Base-by-base conservation (phyloP, 208 protist species). In the Tetramitus jugosus region DNA sequence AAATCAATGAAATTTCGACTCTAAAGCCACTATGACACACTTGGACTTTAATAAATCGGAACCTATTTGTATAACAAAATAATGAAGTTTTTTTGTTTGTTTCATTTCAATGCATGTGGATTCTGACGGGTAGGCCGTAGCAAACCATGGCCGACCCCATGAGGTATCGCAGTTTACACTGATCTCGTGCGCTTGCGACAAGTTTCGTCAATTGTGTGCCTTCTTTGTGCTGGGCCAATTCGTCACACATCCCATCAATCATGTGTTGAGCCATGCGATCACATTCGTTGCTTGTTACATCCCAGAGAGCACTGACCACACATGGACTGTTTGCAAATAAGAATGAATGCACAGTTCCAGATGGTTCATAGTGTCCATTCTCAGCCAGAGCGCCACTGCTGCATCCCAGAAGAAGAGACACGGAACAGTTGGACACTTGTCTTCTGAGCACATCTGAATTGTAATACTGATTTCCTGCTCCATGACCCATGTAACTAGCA, bases 221-320 rank as follows among this genome's bases (percentile, higher is more conserved):
- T n/a, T n/a, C n/a, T n/a, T n/a, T n/a, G n/a, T n/a, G n/a, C n/a
- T n/a, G n/a, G n/a, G n/a, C n/a, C 8, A n/a, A 29, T 14, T n/a
- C 33, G 8, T 10, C 20, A 4, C 80, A 29, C 86, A 86, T 88
- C 49, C 31, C 80, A 8, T 86, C 49, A 8, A 92, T 17, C 60
- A 91, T 80, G 35, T 64, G 67, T 64, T 64, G 52, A 46, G 80
- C 72, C 33, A 90, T 84, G 8, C 82, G 46, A 61, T 93, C 90
- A 29, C 91, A 88, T 65, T 93, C 90, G 52, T 80, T 80, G 76
- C 93, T 90, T 31, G 90, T 93, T 35, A 93, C 90, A 78, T 93
- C 90, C 90, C 90, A 93, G 52, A 93, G 64, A 45, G 91, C 92
- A 3, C 81, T 86, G 37, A 93, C 60, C 6, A 93, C 80, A 8